Base-by-base conservation (phyloP, 73 alveolate genomes). In the Paramecium sonneborni region DNA sequence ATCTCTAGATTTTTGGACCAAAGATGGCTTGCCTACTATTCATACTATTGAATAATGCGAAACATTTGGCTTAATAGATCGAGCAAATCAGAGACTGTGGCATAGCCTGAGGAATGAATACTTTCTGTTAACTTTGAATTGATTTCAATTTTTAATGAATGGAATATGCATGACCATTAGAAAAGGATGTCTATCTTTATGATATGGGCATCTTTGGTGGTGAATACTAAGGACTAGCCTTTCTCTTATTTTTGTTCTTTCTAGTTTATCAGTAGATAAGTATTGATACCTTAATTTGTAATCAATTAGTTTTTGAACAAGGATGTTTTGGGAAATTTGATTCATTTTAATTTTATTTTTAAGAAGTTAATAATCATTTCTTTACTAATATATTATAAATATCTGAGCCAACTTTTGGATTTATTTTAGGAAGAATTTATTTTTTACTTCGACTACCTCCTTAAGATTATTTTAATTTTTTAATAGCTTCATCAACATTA, bases 51-150 rank as follows among this genome's bases (percentile, higher is more conserved):
- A 35, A 72, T 38, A 28, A 72, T 35, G 5, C 86, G 30, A 38
- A 72, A 72, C 86, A 72, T 72, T 38, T 72, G 57, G 38, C 37
- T 41, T 32, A 72, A 38, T 34, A 32, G 35, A 32, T 72, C 86
- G 15, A 72, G 55, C 39, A 72, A 38, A 38, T 72, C 86, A 32
- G 55, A 9, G 86, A 72, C 86, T 72, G 86, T 72, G 86, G 86
- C 86, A 72, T 72, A 72, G 86, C 86, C 86, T 72, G 86, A 72
- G 86, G 86, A 72, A 72, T 35, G 86, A 72, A 72, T 72, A 72
- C 86, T 72, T 72, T 72, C 86, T 72, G 35, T 32, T 34, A 72
- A 72, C 86, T 72, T 72, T 72, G 57, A 28, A 72, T 72, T 72
- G 26, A 72, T 72, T 72, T 72, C 86, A 72, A 38, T 72, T 38